Percentiles rank a stretch among this genome's conserved stretches.
phyloP scores from a whole-genome alignment of 1,284 basidiomycete genomes.

The Anthracocystis walkeri region DNA sequence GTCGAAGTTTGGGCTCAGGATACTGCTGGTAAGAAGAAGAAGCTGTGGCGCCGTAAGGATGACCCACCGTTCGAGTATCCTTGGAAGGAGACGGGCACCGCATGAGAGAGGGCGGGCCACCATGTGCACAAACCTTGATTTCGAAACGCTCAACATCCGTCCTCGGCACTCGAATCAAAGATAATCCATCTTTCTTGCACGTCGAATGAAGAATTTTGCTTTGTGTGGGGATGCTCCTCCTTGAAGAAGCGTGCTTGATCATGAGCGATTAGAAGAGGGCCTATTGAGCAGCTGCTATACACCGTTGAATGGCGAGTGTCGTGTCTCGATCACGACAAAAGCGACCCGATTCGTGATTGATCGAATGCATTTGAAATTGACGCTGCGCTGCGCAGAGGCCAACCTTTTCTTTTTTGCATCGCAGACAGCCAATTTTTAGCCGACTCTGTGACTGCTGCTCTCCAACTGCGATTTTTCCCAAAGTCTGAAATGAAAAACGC shows the following conservation, averaged over 20 bases:
- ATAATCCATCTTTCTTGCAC: no score
- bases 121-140: no score
- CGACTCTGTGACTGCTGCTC: neutral
- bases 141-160: no score
- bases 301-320: neutral
- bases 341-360: slow-evolving; percentile 21
- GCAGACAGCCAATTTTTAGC: neutral
- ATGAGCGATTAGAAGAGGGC: neutral
- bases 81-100: slow-evolving; percentile 65
- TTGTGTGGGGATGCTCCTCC: no score
- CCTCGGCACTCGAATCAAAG: no score
- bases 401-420: neutral
- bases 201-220: no score
- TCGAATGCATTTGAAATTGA: slow-evolving; percentile 16
- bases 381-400: slow-evolving; percentile 13
- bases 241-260: neutral
- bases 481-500: neutral
- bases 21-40: slow-evolving; percentile 79
- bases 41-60: slow-evolving; percentile 69
- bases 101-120: slow-evolving; percentile 10
- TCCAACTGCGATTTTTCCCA: neutral
- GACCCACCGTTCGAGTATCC: slow-evolving; percentile 66
- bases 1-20: slow-evolving; percentile 82
- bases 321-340: slow-evolving; percentile 18
- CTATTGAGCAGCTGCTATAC: no score